These are phyloP conservation scores for Dovyalis caffra DNA, from an alignment of 345 rosid species.

Conservation along the genomic window DNA sequence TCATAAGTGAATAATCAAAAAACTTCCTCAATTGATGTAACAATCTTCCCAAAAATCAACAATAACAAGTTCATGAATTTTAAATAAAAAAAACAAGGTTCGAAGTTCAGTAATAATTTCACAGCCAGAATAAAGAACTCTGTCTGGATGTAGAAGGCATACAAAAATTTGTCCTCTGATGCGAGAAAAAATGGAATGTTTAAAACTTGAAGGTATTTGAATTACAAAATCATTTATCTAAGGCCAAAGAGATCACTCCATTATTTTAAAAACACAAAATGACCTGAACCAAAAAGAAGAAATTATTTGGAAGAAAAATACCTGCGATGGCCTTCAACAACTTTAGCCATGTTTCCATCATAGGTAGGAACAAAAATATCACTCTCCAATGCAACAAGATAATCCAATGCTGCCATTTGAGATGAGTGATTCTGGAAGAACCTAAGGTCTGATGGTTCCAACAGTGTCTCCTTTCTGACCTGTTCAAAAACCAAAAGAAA, in stretches of 20 bases:
- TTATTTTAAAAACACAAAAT: not conserved
- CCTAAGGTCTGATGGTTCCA: conserved; percentile 66
- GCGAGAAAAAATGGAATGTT: not conserved
- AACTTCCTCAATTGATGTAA: not conserved
- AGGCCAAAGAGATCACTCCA: conserved; percentile 10
- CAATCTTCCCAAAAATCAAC: not conserved
- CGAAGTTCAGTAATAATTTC: not conserved
- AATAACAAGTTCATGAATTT: not conserved
- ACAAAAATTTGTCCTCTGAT: conserved; percentile 10
- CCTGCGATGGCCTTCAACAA: conserved; percentile 99
- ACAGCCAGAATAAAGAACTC: conserved; percentile 13
- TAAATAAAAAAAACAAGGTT: not conserved
- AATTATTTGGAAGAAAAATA: conserved; percentile 17
- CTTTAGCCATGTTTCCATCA: conserved; percentile 99
- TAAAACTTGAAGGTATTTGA: conserved; percentile 9
- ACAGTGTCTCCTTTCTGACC: conserved; percentile 79
- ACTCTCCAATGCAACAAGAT: conserved; percentile 90
- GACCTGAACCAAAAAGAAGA: not conserved
- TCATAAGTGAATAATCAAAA: not conserved
- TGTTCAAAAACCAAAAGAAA: conserved; percentile 31
- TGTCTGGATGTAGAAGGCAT: conserved; percentile 1
- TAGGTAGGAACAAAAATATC: conserved; percentile 94
- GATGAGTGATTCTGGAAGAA: conserved; percentile 81
- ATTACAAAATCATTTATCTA: conserved; percentile 20
- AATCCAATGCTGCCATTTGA: conserved; percentile 94